Percentiles rank a stretch among this genome's conserved stretches.
phyloP scores from a whole-genome alignment of 192 early-diverging fungal genomes.

The Phlyctochytrium bullatum region DNA sequence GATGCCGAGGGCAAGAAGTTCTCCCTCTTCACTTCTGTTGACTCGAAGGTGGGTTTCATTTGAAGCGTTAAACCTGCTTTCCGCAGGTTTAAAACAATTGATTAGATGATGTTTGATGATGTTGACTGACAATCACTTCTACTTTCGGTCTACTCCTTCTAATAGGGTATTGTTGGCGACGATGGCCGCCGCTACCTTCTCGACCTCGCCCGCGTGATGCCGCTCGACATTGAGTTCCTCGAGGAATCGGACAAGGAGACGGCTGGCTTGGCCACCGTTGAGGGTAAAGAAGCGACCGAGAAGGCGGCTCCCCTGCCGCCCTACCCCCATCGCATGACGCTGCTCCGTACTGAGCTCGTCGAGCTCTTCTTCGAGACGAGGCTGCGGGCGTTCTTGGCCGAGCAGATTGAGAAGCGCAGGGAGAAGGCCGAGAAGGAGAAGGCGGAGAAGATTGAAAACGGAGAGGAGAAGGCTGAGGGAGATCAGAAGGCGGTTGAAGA shows the following conservation, averaged over 20 bases:
- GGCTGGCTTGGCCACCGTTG: no score
- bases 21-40: slow-evolving; percentile 76
- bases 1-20: slow-evolving; percentile 64
- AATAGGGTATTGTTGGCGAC: slow-evolving; percentile 75
- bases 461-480: no score
- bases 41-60: slow-evolving; percentile 64
- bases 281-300: neutral
- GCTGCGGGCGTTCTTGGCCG: slow-evolving; percentile 48
- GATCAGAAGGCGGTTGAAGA: no score
- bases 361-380: slow-evolving; percentile 81
- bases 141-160: neutral
- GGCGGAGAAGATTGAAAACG: slow-evolving; percentile 28
- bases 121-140: slow-evolving; percentile 1
- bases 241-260: slow-evolving; percentile 56
- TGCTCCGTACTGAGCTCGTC: slow-evolving; percentile 86
- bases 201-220: slow-evolving; percentile 89
- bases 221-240: slow-evolving; percentile 87
- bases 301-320: slow-evolving; percentile 41
- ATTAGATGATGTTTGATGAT: neutral
- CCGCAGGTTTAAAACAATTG: no score
- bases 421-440: slow-evolving; percentile 20
- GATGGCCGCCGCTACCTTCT: slow-evolving; percentile 90
- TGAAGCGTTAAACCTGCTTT: slow-evolving; percentile 5
- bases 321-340: slow-evolving; percentile 83
- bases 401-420: slow-evolving; percentile 26